These are phyloP conservation scores for Gymnopus androsaceus DNA, from an alignment of 1,284 basidiomycete genomes.

Conservation along the genomic window DNA sequence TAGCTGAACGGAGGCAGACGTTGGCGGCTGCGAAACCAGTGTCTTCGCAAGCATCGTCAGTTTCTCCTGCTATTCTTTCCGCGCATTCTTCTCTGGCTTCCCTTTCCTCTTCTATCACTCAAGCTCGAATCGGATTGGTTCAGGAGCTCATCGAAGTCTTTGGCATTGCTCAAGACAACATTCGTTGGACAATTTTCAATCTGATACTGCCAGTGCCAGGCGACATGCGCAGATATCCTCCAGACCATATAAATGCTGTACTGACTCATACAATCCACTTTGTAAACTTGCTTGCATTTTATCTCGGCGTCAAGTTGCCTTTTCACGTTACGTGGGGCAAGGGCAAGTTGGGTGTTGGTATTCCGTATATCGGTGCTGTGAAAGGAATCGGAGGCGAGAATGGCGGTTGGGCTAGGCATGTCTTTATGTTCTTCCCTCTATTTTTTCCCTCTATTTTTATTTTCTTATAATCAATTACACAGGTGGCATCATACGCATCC, in stretches of 20 bases:
- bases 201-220: conserved; percentile 77
- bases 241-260: conserved; percentile 83
- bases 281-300: conserved; percentile 74
- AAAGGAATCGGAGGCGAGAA: too few relatives aligned
- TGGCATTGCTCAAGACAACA: conserved; percentile 42
- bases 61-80: too few relatives aligned
- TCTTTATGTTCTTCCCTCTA: not conserved
- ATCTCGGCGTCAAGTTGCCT: conserved; percentile 79
- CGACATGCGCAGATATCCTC: conserved; percentile 76
- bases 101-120: too few relatives aligned
- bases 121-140: too few relatives aligned
- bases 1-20: too few relatives aligned
- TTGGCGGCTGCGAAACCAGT: too few relatives aligned
- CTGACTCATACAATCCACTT: conserved; percentile 79
- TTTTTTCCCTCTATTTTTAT: conserved; percentile 32
- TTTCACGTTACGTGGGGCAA: conserved; percentile 73
- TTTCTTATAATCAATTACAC: conserved; percentile 71
- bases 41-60: too few relatives aligned
- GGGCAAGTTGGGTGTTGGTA: conserved; percentile 64
- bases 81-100: too few relatives aligned
- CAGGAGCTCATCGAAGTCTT: conserved; percentile 84
- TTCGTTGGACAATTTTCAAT: conserved; percentile 75
- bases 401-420: conserved; percentile 68
- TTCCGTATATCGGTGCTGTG: conserved; percentile 75
- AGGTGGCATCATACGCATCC: too few relatives aligned